Percentiles rank a stretch among this genome's conserved stretches.
Conservation (phyloP, 129 eudicot species). For the Arctium lappa region DNA sequence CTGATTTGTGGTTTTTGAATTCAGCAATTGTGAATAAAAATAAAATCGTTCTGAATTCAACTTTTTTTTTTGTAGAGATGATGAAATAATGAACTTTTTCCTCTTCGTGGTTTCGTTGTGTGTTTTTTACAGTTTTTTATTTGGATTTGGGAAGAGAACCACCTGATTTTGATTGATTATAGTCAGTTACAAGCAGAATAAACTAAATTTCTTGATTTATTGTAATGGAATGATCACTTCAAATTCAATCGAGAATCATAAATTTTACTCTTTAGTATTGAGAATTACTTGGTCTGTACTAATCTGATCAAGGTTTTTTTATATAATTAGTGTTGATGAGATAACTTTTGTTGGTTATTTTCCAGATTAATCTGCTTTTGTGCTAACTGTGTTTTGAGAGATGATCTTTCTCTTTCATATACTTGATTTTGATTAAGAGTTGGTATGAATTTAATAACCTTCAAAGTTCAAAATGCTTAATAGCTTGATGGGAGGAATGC, state of each 20-base stretch:
- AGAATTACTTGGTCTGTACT: not conserved
- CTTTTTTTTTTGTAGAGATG: constrained; percentile 3
- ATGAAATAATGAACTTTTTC: constrained; percentile 21
- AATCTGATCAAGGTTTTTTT: not conserved
- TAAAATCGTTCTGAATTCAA: constrained; percentile 15
- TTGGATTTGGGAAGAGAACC: not conserved
- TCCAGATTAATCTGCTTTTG: not conserved
- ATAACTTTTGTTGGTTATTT: not conserved
- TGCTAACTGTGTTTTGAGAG: not conserved
- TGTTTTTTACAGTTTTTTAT: not conserved
- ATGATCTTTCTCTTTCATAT: not conserved
- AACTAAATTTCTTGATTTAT: not conserved
- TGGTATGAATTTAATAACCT: not conserved
- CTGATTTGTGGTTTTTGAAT: not conserved
- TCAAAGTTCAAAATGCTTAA: not conserved
- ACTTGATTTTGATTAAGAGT: constrained; percentile 10
- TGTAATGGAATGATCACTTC: constrained; percentile 10
- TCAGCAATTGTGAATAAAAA: not conserved
- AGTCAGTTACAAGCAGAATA: not conserved
- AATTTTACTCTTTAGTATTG: not conserved
- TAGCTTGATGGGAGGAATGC: not conserved
- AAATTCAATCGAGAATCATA: constrained; percentile 5
- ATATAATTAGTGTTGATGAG: not conserved
- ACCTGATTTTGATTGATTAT: constrained; percentile 7
- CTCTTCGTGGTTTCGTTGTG: not conserved